Evolutionary conservation across 208 protist species (phyloP).

Genomic region (Acanthamoeba royreba): DNA sequence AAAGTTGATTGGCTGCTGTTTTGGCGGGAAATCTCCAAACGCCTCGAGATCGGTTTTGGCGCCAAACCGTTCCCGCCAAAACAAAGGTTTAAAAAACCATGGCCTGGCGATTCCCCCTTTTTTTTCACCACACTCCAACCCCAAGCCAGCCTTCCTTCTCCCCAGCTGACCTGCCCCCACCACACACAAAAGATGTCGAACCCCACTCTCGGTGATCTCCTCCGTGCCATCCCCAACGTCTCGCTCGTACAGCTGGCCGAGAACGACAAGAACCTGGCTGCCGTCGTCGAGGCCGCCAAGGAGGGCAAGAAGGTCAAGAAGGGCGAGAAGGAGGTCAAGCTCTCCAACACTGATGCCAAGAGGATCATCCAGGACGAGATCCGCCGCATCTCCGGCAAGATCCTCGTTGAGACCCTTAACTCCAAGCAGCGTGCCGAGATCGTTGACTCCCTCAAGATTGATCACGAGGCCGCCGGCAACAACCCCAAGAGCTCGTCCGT

Average conservation of each 20-base stretch:
- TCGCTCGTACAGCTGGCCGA: conserved; percentile 13
- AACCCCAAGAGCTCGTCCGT: conserved; percentile 36
- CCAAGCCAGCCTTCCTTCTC: too few relatives aligned
- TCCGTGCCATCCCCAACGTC: background rate
- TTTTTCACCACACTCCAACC: background rate
- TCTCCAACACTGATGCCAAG: background rate
- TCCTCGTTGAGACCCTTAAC: background rate
- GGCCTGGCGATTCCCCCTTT: too few relatives aligned
- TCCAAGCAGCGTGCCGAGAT: background rate
- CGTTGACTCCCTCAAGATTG: conserved; percentile 38
- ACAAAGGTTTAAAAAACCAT: too few relatives aligned
- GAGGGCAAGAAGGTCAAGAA: background rate
- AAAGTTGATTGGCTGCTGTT: too few relatives aligned
- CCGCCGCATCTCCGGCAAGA: background rate
- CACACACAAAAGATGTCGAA: background rate
- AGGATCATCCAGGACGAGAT: conserved; percentile 15
- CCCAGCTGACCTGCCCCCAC: background rate
- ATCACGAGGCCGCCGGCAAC: conserved; percentile 13
- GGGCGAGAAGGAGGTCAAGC: background rate
- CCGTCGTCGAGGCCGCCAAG: background rate
- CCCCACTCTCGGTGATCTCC: background rate
- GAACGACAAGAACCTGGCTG: background rate
- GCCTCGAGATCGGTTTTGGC: too few relatives aligned
- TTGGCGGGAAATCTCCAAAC: too few relatives aligned
- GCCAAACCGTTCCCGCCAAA: too few relatives aligned